These are phyloP conservation scores for Rhizopus delemar DNA, from an alignment of 371 early-diverging fungal species.

Conservation along the genomic window DNA sequence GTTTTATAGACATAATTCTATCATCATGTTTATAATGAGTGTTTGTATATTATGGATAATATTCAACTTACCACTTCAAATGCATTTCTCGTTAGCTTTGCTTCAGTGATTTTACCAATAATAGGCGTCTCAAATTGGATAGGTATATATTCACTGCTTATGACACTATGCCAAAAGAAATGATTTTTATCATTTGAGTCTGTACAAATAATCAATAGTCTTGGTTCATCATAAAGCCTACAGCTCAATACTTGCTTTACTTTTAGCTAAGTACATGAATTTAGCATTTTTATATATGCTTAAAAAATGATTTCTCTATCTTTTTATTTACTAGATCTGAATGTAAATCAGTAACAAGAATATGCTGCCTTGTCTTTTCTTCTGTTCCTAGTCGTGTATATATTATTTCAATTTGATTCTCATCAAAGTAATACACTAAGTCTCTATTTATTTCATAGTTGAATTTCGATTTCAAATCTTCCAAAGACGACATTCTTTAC, in stretches of 20 bases:
- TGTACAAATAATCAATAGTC: slow-evolving; percentile 5
- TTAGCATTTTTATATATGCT: too few species aligned
- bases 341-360: neutral
- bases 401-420: slow-evolving; percentile 1
- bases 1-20: slow-evolving; percentile 11
- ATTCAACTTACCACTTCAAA: slow-evolving; percentile 16
- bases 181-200: slow-evolving; percentile 4
- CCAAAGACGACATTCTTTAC: neutral
- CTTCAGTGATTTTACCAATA: slow-evolving; percentile 5
- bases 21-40: neutral
- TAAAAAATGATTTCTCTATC: too few species aligned
- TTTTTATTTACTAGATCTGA: neutral
- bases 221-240: slow-evolving; percentile 1
- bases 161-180: slow-evolving; percentile 11
- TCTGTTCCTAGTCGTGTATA: slow-evolving; percentile 1
- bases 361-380: neutral
- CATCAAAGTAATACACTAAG: neutral
- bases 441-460: slow-evolving; percentile 6
- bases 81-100: slow-evolving; percentile 10
- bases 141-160: neutral
- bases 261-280: neutral
- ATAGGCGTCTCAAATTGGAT: neutral
- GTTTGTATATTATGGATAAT: neutral
- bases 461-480: neutral
- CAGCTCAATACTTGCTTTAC: slow-evolving; percentile 9